Base-by-base conservation (phyloP, 139 green algal species). In the Chlorella sp. region DNA sequence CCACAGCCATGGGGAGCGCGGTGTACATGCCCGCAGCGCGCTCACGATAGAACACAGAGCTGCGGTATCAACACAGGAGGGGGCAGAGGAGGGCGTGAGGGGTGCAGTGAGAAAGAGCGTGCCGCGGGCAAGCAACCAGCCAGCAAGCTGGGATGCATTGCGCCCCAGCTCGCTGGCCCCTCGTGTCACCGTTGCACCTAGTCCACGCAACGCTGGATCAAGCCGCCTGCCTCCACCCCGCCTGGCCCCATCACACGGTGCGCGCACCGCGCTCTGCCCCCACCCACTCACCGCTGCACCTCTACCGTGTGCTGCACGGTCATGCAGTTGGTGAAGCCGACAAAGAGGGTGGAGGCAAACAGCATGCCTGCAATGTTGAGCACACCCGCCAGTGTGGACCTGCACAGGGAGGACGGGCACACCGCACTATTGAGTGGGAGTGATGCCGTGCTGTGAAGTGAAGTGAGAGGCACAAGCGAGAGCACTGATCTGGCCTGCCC, bases 321-420 rank as follows among this genome's bases (percentile, higher is more conserved):
- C 39, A 90, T 80, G 32, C 62, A 74, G 82, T 91, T 91, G 78
- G 39, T 83, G 64, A 87, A 85, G 79, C 82, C 78, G 32, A 93
- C 62, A 57, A 93, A 93, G 15, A 93, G 69, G 1, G 86, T 90
- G 72, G 74, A 88, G 38, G 82, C 78, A 38, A 78, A 85, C 28
- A 85, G 67, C 68, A 85, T 64, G 69, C 80, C 80, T 51, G 67
- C 80, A 7, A 95, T 87, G 85, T 94, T 94, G 64, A 91, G 81
- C 25, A 96, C 83, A 44, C 85, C 74, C 3, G 47, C 21, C 80
- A 85, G 64, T 13, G 63, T 72, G 23, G 34, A 51, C 44, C 80
- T 85, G 65, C 80, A 11, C 64, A 73, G 60, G 72, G 81, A 1
- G 84, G 60, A n/a, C 13, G 32, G 41, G 64, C 9, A 9, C 44